Evolutionary conservation across 2,329 filamentous ascomycete genomes (phyloP).

Genomic region (Pseudocercospora macadamiae): DNA sequence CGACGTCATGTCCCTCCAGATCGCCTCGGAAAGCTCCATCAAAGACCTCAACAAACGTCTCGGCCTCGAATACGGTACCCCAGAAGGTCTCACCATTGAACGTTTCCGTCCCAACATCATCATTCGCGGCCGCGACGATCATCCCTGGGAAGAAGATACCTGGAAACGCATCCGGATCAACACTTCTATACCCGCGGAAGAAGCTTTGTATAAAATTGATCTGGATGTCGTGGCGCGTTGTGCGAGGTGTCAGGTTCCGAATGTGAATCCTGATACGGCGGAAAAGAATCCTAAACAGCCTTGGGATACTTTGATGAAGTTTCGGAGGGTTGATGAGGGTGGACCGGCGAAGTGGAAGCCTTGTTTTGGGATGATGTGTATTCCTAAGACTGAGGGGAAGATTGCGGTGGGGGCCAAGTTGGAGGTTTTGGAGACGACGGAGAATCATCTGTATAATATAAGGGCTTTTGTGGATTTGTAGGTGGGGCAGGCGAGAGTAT

Average conservation of each 20-base stretch:
- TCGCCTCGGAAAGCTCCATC: slow-evolving; percentile 60
- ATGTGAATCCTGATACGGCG: slow-evolving; percentile 66
- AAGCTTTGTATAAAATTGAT: slow-evolving; percentile 44
- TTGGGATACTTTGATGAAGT: slow-evolving; percentile 65
- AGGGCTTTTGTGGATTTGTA: slow-evolving; percentile 40
- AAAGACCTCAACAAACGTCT: slow-evolving; percentile 62
- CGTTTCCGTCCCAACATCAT: slow-evolving; percentile 68
- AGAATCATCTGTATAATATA: slow-evolving; percentile 57
- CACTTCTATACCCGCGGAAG: slow-evolving; percentile 35
- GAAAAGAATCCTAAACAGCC: slow-evolving; percentile 62
- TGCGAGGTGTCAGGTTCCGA: slow-evolving; percentile 64
- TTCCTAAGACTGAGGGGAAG: slow-evolving; percentile 58
- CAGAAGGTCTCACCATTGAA: slow-evolving; percentile 58
- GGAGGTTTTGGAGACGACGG: slow-evolving; percentile 61
- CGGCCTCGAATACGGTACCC: slow-evolving; percentile 42
- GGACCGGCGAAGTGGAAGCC: slow-evolving; percentile 65
- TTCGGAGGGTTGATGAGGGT: slow-evolving; percentile 62
- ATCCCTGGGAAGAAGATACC: slow-evolving; percentile 64
- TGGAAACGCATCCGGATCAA: slow-evolving; percentile 63
- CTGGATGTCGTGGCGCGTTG: slow-evolving; percentile 64
- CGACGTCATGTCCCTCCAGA: slow-evolving; percentile 60
- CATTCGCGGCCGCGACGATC: slow-evolving; percentile 52
- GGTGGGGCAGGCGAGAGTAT: no score
- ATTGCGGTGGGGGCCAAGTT: slow-evolving; percentile 62
- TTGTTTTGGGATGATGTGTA: slow-evolving; percentile 68